Base-by-base conservation (phyloP, 805 yeast species). In the Candida tibetensis region DNA sequence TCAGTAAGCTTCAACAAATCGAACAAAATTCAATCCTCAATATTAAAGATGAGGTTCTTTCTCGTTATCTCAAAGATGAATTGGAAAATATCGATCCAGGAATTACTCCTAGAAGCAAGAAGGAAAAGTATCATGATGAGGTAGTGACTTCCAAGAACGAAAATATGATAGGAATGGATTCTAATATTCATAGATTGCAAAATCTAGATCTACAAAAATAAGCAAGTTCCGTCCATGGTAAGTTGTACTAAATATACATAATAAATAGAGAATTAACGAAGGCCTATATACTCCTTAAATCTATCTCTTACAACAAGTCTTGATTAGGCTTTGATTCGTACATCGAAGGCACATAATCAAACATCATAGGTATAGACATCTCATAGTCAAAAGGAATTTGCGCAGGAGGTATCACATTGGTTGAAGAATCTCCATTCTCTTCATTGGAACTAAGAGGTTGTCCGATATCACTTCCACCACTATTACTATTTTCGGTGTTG, bases 41-140 rank as follows among this genome's bases (percentile, higher is more conserved):
- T 5, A 73, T 79, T 7, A 71, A 73, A n/a, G 93, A 85, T 52
- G 91, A 85, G 53, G 69, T 82, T 23, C 60, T 85, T 8, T 59
- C 79, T 3, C 49, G 81, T 2, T 85, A 81, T 46, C 58, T 85
- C 14, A 69, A 75, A 32, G 86, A 84, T 47, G 86, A 81, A 41
- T 61, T 60, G 15, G 37, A 36, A 15, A 14, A 8, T 12, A 15
- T 30, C 15, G 19, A 17, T 12, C 17, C 16, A 10, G n/a, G 18
- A 10, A 16, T 30, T 14, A 41, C 53, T 9, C 62, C 60, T 1
- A 39, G 46, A 22, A 44, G 44, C 26, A 42, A 49, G 14, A 36
- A 45, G 34, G 49, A 47, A 31, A 41, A 46, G 35, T 37, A 32
- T n/a, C 32, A 28, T 7, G 46, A 46, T 5, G 38, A 36, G 14